Base-by-base conservation (phyloP, 768 basidiomycete species). In the Coprinellus micaceus region DNA sequence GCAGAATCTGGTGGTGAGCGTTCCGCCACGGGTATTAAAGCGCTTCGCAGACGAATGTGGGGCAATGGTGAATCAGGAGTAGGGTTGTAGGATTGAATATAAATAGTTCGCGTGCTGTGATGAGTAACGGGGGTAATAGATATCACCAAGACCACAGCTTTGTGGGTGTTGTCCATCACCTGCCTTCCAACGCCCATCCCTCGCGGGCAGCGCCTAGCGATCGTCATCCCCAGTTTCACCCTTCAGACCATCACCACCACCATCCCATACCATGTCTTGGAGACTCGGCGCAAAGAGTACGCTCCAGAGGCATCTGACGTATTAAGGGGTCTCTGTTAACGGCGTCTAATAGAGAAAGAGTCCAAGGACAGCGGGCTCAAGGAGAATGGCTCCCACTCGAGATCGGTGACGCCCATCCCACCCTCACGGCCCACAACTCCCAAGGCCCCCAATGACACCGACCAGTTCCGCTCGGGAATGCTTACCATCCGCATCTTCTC, bases 401-500 rank as follows among this genome's bases (percentile, higher is more conserved):
- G 88, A 74, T 91, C 90, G 52, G 83, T 82, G 51, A 92, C 90
- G 25, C 90, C 90, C 52, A 83, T 91, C 60, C 86, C 33, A 6
- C 33, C 87, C 22, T 92, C 90, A 12, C 80, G 90, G 24, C 86
- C 90, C n/a, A 82, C 82, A 4, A 91, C 90, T 0, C 90, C 91
- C 21, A 87, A 82, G 65, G 77, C 83, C 2, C 74, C 74, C 55
- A 67, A 75, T 67, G 76, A 76, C 29, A 61, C 76, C 52, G 83
- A 85, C 63, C 83, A 88, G 69, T 88, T 90, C 63, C 82, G 91
- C 71, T 88, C 84, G 44, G 96, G 96, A 49, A 86, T 95, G 81
- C 85, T 98, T 64, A 95, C 92, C 60, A 94, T 99, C 70, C 85
- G 93, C 58, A 94, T 99, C 68, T 95, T 95, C 75, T 94, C 89